Evolutionary conservation across 148 eudicot species (phyloP), one percentile per base, ranked within the genome.

Genomic region (Bassia scoparia): DNA sequence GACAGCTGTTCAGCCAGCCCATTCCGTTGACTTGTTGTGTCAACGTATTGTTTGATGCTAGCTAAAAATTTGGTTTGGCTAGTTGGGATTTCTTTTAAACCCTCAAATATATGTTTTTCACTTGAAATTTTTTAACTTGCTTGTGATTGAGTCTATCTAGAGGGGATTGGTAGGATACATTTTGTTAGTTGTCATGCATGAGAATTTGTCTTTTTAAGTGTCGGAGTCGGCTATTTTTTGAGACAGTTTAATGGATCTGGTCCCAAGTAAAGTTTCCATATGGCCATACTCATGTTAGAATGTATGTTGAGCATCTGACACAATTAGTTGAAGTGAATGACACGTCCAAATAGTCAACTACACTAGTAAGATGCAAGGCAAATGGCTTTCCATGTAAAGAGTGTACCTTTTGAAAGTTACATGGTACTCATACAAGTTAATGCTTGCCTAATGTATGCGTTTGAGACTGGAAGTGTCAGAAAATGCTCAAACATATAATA

Each of bases 371-470:
- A 41, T 41, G 14, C 12, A 41, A 14, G 24, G 1, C 7, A 21
- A 52, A 52, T 52, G 21, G n/a, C 56, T 52, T 41, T 16, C 24
- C 5, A 52, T 52, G 26, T 24, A 52, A 20, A 0, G 21, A 10
- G n/a, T 41, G 38, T 44, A 29, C 27, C 75, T 59, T 72, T 38
- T 61, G 4, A 9, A 63, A 1, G 26, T 35, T 35, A 15, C 21
- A 63, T 59, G 63, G 27, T 16, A 23, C 29, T 54, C 0, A 4
- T 41, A 34, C 46, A 7, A 61, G 43, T 21, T 61, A 20, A 43
- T 73, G 70, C 77, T 52, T 64, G 44, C 31, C 27, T 30, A 35
- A 64, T 38, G 23, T 37, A 27, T 26, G 44, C 44, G 17, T 26
- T 58, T 31, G 16, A 30, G 26, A 53, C 23, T 10, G 49, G 29